Percentiles rank a stretch among this genome's conserved stretches.
These are phyloP conservation scores for Amphibolis antarctica DNA, from an alignment of 106 monocot genomes.

Conservation along the genomic window DNA sequence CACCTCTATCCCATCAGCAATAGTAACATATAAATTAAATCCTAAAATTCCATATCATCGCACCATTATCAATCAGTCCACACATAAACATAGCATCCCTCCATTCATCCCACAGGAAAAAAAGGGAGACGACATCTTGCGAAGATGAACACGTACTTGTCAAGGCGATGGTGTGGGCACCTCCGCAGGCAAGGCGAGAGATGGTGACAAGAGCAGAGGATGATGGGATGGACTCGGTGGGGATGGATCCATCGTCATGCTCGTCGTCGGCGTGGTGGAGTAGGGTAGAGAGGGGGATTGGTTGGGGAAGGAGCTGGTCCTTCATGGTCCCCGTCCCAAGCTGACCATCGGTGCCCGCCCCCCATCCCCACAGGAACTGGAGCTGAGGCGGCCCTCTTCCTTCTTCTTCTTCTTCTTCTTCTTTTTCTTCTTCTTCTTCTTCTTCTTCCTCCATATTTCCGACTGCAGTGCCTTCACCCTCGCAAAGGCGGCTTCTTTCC, in stretches of 20 bases:
- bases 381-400: too few relatives aligned
- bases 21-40: too few relatives aligned
- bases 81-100: not conserved
- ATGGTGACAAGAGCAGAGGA: slow-evolving; percentile 8
- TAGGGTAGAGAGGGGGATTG: slow-evolving; percentile 9
- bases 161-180: slow-evolving; percentile 65
- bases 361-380: slow-evolving; percentile 52
- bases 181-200: slow-evolving; percentile 59
- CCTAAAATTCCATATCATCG: too few relatives aligned
- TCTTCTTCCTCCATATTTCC: too few relatives aligned
- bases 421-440: not conserved
- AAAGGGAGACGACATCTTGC: not conserved
- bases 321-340: slow-evolving; percentile 37
- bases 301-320: slow-evolving; percentile 41
- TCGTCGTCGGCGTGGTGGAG: not conserved
- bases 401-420: not conserved
- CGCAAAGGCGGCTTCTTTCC: too few relatives aligned
- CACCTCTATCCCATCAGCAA: too few relatives aligned
- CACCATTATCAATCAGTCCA: too few relatives aligned
- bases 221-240: not conserved
- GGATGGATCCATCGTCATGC: not conserved
- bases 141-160: slow-evolving; percentile 23
- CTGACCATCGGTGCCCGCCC: slow-evolving; percentile 80
- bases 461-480: too few relatives aligned
- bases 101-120: not conserved